phyloP scores from a whole-genome alignment of 1,284 basidiomycete genomes.

The Rhodotorula sp. region DNA sequence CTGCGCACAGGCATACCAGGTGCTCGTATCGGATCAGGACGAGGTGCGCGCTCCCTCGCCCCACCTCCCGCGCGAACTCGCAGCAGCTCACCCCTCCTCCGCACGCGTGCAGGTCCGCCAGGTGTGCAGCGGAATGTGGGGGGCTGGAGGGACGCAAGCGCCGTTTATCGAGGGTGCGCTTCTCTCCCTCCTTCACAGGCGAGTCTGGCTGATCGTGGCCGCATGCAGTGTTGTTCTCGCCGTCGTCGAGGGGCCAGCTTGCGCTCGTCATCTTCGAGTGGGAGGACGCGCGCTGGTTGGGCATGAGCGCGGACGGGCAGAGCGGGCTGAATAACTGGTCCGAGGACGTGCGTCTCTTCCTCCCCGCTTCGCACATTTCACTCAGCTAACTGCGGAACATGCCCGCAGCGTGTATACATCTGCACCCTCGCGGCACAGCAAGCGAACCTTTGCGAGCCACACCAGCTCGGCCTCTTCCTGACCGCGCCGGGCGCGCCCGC shows the following conservation, averaged over 20 bases:
- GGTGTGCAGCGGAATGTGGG: constrained; percentile 95
- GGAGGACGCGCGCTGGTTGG: constrained; percentile 79
- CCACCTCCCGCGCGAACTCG: background rate
- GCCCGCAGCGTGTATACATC: constrained; percentile 78
- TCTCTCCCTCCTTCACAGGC: constrained; percentile 14
- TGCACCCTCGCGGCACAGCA: constrained; percentile 76
- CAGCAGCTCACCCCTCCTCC: background rate
- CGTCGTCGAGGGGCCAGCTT: constrained; percentile 76
- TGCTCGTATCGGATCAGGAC: constrained; percentile 31
- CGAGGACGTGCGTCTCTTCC: constrained; percentile 46
- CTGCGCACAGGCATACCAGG: constrained; percentile 18
- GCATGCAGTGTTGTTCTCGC: constrained; percentile 75
- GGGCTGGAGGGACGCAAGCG: constrained; percentile 57
- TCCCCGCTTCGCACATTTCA: background rate
- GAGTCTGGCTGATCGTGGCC: constrained; percentile 19
- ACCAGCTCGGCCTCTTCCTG: constrained; percentile 81
- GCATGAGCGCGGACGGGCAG: constrained; percentile 55
- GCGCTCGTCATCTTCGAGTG: constrained; percentile 96
- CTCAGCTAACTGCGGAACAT: background rate
- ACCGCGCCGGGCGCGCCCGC: constrained; percentile 63
- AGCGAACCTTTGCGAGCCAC: constrained; percentile 67
- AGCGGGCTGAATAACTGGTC: constrained; percentile 48
- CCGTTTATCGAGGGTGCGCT: constrained; percentile 81
- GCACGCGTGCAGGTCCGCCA: constrained; percentile 57
- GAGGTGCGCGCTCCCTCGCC: constrained; percentile 6